phyloP scores from a whole-genome alignment of 1,284 basidiomycete genomes.

The Trichosporon ovoides region DNA sequence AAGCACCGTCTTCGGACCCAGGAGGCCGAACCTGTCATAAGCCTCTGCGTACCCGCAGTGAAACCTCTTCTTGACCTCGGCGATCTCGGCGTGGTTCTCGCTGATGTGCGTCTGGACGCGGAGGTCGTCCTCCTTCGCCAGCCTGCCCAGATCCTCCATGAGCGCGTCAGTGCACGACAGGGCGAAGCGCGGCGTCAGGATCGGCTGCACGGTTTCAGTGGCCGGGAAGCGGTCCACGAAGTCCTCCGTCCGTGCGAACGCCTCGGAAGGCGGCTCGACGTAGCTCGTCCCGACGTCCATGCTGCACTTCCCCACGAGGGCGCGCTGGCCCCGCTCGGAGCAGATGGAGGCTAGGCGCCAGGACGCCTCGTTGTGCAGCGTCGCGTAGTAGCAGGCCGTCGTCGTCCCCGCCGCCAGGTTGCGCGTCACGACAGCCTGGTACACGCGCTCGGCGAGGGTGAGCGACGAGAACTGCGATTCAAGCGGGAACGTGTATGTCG shows the following conservation, averaged over 20 bases:
- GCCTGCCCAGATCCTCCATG: conserved; percentile 59
- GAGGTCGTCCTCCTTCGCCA: conserved; percentile 50
- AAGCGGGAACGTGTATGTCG: conserved; percentile 79
- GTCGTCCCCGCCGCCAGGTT: conserved; percentile 82
- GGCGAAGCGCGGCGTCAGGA: conserved; percentile 91
- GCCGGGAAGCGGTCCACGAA: conserved; percentile 65
- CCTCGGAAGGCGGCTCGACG: conserved; percentile 59
- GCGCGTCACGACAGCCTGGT: conserved; percentile 67
- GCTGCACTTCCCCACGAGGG: conserved; percentile 85
- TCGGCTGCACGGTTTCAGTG: conserved; percentile 51
- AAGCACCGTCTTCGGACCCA: conserved; percentile 74
- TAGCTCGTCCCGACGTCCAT: conserved; percentile 82
- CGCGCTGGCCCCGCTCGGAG: conserved; percentile 69
- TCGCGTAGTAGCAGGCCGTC: conserved; percentile 87
- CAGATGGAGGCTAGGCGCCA: conserved; percentile 75
- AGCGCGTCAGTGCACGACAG: conserved; percentile 80
- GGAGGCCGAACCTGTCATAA: conserved; percentile 73
- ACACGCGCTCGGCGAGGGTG: conserved; percentile 65
- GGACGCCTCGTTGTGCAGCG: conserved; percentile 73
- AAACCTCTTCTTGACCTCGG: conserved; percentile 63
- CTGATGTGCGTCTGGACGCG: conserved; percentile 87
- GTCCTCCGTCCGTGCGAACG: conserved; percentile 58
- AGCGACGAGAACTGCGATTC: conserved; percentile 74
- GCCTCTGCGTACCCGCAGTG: conserved; percentile 66
- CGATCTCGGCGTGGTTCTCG: conserved; percentile 76